Percentiles rank a stretch among this genome's conserved stretches.
Conservation (phyloP, 2,329 filamentous ascomycete genomes). For the Botryosphaeria dothidea region DNA sequence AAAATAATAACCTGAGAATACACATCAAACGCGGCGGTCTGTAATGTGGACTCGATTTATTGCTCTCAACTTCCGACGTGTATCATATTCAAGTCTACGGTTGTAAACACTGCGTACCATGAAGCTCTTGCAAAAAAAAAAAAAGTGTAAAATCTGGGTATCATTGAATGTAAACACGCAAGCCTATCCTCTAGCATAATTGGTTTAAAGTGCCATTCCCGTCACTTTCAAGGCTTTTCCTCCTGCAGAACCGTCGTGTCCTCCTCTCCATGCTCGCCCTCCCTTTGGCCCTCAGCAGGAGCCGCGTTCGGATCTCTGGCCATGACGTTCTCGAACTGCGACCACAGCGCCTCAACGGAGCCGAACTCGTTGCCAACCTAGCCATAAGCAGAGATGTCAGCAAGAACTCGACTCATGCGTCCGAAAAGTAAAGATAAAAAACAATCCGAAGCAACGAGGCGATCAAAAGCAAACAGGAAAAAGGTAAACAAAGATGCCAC, state of each 20-base stretch:
- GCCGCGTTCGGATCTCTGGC: slow-evolving; percentile 47
- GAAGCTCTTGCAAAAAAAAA: no score
- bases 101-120: no score
- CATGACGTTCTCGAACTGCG: slow-evolving; percentile 96
- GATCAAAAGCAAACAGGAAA: not conserved
- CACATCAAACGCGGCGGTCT: no score
- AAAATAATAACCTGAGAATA: no score
- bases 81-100: no score
- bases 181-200: not conserved
- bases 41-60: no score
- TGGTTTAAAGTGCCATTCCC: slow-evolving; percentile 8
- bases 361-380: slow-evolving; percentile 94
- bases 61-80: no score
- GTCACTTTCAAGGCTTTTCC: slow-evolving; percentile 2
- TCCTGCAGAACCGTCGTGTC: slow-evolving; percentile 12
- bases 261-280: slow-evolving; percentile 25
- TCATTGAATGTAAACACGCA: not conserved
- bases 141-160: not conserved
- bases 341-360: slow-evolving; percentile 96
- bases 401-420: not conserved
- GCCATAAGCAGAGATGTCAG: not conserved
- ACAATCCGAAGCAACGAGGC: not conserved
- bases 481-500: not conserved
- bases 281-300: slow-evolving; percentile 21
- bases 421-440: not conserved